phyloP scores from a whole-genome alignment of 2,329 filamentous ascomycete species.

The Cladophialophora yegresii region DNA sequence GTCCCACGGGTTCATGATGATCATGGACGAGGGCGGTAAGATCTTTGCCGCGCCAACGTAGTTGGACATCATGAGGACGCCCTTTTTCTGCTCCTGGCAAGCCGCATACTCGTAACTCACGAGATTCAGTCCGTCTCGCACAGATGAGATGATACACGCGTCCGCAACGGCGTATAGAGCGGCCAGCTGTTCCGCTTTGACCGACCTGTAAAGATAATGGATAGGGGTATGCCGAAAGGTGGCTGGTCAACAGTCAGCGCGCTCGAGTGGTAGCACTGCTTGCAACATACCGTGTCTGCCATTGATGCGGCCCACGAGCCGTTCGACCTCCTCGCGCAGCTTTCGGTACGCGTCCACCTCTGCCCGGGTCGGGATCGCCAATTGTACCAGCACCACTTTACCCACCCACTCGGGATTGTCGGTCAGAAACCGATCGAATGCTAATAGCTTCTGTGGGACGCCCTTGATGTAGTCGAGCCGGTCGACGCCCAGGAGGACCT shows the following conservation, averaged over 20 bases:
- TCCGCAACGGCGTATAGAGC: conserved; percentile 87
- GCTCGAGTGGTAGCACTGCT: background rate
- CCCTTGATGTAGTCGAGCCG: conserved; percentile 96
- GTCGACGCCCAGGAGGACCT: conserved; percentile 90
- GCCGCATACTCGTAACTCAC: conserved; percentile 97
- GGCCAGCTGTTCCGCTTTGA: conserved; percentile 91
- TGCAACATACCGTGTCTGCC: conserved; percentile 69
- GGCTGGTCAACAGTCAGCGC: conserved; percentile 53
- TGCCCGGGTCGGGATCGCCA: conserved; percentile 78
- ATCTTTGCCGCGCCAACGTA: conserved; percentile 94
- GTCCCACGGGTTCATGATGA: conserved; percentile 95
- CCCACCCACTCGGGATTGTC: conserved; percentile 92
- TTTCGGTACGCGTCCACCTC: conserved; percentile 97
- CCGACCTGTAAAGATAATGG: conserved; percentile 91
- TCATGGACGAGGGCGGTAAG: conserved; percentile 69
- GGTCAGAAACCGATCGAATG: conserved; percentile 86
- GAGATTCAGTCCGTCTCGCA: conserved; percentile 94
- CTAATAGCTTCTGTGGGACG: conserved; percentile 89
- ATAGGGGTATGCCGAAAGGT: conserved; percentile 87
- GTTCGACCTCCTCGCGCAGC: conserved; percentile 83
- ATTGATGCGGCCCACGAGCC: conserved; percentile 90
- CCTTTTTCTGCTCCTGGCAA: conserved; percentile 80
- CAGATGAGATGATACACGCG: conserved; percentile 84
- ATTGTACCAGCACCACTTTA: conserved; percentile 88
- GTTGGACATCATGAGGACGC: conserved; percentile 89